These are phyloP conservation scores for Verruconis gallopava DNA, from an alignment of 2,329 filamentous ascomycete genomes.

Conservation along the genomic window DNA sequence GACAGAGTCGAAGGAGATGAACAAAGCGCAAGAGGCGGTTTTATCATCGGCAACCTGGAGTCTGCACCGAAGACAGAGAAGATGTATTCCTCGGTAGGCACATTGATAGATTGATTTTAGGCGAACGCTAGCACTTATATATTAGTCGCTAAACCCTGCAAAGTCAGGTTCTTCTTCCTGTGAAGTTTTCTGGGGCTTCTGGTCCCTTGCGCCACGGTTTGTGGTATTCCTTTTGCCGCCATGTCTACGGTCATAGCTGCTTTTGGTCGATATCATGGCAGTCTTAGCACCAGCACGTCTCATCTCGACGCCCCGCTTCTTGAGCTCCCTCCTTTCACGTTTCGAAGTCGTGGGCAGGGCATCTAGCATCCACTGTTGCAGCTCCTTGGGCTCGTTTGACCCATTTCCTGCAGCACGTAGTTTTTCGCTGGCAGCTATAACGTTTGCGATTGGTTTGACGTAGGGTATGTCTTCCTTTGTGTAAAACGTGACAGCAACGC, in stretches of 20 bases:
- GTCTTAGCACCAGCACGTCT: constrained; percentile 38
- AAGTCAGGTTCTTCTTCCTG: constrained; percentile 5
- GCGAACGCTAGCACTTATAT: too few species aligned
- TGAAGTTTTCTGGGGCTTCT: too few species aligned
- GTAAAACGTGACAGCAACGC: constrained; percentile 85
- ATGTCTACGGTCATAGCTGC: not conserved
- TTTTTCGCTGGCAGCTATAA: constrained; percentile 73
- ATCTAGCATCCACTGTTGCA: constrained; percentile 80
- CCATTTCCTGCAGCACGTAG: constrained; percentile 36
- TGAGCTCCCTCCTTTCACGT: constrained; percentile 70
- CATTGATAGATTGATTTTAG: too few species aligned
- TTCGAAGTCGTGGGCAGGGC: constrained; percentile 75
- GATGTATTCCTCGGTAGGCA: too few species aligned
- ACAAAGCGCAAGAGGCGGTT: too few species aligned
- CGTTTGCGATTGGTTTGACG: constrained; percentile 83
- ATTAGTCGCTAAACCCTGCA: constrained; percentile 9
- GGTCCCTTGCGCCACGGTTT: too few species aligned
- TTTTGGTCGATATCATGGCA: constrained; percentile 66
- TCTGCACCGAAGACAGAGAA: too few species aligned
- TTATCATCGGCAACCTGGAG: too few species aligned
- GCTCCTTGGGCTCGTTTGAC: constrained; percentile 39
- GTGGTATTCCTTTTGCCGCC: not conserved
- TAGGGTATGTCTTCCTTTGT: constrained; percentile 88
- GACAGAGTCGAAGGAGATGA: too few species aligned
- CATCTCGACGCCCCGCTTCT: constrained; percentile 67